Conservation (phyloP, 75 land plant genomes). For the Pinus tabuliformis region DNA sequence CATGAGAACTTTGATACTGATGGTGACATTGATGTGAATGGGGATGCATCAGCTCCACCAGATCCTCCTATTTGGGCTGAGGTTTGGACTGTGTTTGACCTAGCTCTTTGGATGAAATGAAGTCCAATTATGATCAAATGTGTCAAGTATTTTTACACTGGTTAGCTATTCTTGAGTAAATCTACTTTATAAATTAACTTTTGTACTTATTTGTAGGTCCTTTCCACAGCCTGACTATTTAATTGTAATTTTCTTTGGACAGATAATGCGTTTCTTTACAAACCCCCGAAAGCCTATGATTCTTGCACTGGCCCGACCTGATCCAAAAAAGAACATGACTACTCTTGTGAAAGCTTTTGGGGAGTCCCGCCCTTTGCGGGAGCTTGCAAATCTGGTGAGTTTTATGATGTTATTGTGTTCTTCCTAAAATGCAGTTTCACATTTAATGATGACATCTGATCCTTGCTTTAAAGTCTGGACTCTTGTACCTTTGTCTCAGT, state of each 20-base stretch:
- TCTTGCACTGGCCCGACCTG: constrained; percentile 47
- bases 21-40: constrained; percentile 30
- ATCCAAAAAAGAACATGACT: constrained; percentile 48
- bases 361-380: constrained; percentile 37
- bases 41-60: constrained; percentile 31
- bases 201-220: neutral
- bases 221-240: neutral
- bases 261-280: constrained; percentile 49
- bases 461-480: too few relatives aligned
- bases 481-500: neutral
- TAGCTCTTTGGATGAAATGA: neutral
- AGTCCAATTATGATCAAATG: neutral
- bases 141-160: neutral
- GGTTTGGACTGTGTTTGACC: constrained; percentile 29
- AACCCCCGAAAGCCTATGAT: constrained; percentile 55
- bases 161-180: neutral
- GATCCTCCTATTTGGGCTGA: constrained; percentile 88
- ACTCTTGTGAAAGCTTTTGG: constrained; percentile 46
- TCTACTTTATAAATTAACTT: neutral
- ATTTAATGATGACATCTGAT: too few relatives aligned
- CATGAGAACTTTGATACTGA: constrained; percentile 47
- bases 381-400: constrained; percentile 40
- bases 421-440: neutral
- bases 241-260: neutral
- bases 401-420: neutral